Conservation (phyloP, 129 eudicot genomes). For the Glebionis coronaria region DNA sequence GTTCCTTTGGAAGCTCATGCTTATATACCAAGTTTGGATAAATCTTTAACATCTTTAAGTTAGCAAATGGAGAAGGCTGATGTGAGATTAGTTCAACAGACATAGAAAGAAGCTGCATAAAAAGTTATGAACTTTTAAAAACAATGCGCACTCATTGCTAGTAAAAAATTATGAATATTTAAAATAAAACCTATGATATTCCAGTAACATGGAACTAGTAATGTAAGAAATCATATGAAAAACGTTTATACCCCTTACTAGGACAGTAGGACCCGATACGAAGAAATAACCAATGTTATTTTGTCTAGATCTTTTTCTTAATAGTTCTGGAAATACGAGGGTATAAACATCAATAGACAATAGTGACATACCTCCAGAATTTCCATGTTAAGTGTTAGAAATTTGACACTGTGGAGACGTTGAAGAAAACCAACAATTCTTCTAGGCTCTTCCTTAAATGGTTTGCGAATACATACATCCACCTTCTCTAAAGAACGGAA, state of each 20-base stretch:
- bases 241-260: too few species aligned
- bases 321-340: too few species aligned
- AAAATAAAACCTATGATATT: too few species aligned
- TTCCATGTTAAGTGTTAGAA: conserved; percentile 1
- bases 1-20: background rate
- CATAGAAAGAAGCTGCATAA: conserved; percentile 10
- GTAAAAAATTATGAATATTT: too few species aligned
- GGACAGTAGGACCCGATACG: too few species aligned
- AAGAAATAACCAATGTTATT: too few species aligned
- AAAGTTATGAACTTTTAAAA: too few species aligned
- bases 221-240: too few species aligned
- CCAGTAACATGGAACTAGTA: too few species aligned
- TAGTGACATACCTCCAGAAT: background rate
- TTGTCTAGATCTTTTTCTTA: too few species aligned
- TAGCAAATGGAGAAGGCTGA: conserved; percentile 13
- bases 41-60: conserved; percentile 15
- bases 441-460: background rate
- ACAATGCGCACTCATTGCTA: too few species aligned
- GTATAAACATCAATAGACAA: too few species aligned
- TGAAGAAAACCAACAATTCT: background rate
- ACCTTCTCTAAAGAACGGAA: background rate
- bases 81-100: background rate
- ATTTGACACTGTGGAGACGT: conserved; percentile 2
- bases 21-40: background rate
- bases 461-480: background rate